Evolutionary conservation across 805 yeast genomes (phyloP), one percentile per base, ranked within the genome.

Genomic region (Candida yuanshanica): DNA sequence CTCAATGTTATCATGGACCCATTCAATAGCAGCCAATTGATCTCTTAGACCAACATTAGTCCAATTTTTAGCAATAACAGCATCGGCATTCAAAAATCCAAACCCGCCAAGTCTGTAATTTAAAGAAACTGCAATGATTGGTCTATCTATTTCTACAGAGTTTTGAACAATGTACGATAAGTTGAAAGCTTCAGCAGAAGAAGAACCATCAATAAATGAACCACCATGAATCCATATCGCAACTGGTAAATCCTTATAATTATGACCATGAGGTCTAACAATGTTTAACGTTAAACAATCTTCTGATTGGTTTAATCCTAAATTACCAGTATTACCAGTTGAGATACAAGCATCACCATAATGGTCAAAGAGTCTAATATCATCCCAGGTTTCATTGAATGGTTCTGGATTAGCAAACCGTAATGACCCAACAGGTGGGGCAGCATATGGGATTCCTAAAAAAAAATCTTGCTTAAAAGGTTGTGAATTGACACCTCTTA

Each of bases 151-250:
- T 7, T 48, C 50, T 12, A 43, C 49, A 8, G 41, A 39, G 16
- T 47, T 40, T 23, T 49, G 43, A 4, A 49, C 48, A 21, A 49
- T 44, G 37, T 44, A 51, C 2, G 49, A 39, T 33, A 47, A 35
- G 42, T 50, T 50, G 38, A 44, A 49, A 22, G 46, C 42, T 12
- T 42, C 44, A 29, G 51, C 35, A 10, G 36, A 13, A 21, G 43
- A 37, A 2, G 64, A 45, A 14, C 68, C 66, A 18, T 49, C 50
- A 4, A 39, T 17, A 38, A 56, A 62, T 2, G 65, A 59, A 25
- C 70, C 69, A 12, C 69, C 70, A 41, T 63, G 64, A 29, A 65
- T 52, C 60, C 64, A 63, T n/a, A 56, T 46, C 33, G 51, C 50
- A 10, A 60, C 63, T 5, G 70, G 70, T 17, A 53, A 41, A 13